Evolutionary conservation across 2,329 filamentous ascomycete genomes (phyloP).

Genomic region (Paraphoma chrysanthemicola): DNA sequence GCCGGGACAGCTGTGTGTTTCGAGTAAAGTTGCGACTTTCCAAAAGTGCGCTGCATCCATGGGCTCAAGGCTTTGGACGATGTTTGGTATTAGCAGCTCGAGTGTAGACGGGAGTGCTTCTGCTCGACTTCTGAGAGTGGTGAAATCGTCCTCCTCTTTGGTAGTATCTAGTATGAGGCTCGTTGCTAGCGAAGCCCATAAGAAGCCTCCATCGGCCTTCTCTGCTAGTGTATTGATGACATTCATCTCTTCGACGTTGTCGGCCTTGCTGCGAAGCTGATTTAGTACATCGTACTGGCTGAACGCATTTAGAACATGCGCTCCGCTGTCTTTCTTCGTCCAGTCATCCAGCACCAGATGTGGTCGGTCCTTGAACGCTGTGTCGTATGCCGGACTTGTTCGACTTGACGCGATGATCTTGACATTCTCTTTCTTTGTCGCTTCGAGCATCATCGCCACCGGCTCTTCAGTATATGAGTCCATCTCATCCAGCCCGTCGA

Average conservation of each 20-base stretch:
- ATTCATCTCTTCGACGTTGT: constrained; percentile 27
- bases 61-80: constrained; percentile 15
- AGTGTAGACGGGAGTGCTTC: constrained; percentile 32
- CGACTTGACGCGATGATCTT: constrained; percentile 43
- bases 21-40: constrained; percentile 31
- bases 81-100: constrained; percentile 31
- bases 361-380: constrained; percentile 30
- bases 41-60: constrained; percentile 24
- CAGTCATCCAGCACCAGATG: constrained; percentile 29
- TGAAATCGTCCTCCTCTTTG: constrained; percentile 28
- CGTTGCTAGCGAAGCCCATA: constrained; percentile 35
- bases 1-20: constrained; percentile 25
- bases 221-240: constrained; percentile 29
- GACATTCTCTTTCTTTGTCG: constrained; percentile 34
- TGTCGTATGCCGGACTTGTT: constrained; percentile 23
- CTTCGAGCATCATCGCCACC: constrained; percentile 23
- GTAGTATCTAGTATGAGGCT: constrained; percentile 28
- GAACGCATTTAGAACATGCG: constrained; percentile 22
- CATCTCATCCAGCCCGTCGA: constrained; percentile 42
- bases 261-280: constrained; percentile 27
- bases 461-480: constrained; percentile 29
- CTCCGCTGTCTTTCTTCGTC: constrained; percentile 26
- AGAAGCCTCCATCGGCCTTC: constrained; percentile 33
- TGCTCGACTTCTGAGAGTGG: constrained; percentile 28
- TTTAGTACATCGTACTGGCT: constrained; percentile 24